These are phyloP conservation scores for Cochliopodium minus DNA, from an alignment of 208 protist species.

Conservation along the genomic window DNA sequence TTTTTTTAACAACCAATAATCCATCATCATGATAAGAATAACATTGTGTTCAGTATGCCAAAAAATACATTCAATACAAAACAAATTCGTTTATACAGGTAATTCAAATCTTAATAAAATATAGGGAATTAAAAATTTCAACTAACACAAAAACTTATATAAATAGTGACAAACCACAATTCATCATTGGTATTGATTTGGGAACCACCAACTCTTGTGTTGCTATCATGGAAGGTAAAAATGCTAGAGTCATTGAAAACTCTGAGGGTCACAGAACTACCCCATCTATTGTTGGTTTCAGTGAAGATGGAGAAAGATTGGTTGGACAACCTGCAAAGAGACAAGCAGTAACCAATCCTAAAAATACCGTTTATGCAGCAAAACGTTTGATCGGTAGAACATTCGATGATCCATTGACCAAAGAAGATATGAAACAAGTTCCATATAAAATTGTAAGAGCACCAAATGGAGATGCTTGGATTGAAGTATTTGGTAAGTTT, in stretches of 20 bases:
- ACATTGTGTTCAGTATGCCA: no score
- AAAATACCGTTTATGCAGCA: slow-evolving; percentile 64
- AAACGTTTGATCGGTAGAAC: slow-evolving; percentile 67
- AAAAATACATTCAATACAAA: no score
- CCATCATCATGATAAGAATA: no score
- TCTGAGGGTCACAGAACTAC: slow-evolving; percentile 67
- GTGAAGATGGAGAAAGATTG: slow-evolving; percentile 62
- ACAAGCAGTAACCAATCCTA: slow-evolving; percentile 64
- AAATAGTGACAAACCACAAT: no score
- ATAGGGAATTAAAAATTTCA: no score
- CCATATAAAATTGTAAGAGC: slow-evolving; percentile 85
- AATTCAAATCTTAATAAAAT: no score
- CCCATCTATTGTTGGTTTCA: slow-evolving; percentile 84
- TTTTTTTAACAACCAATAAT: no score
- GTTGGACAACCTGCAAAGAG: slow-evolving; percentile 66
- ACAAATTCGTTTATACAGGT: no score
- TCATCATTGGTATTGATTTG: slow-evolving; percentile 58
- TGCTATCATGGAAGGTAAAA: slow-evolving; percentile 36
- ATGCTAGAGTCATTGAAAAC: slow-evolving; percentile 57
- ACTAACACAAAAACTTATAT: no score
- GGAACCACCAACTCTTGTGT: slow-evolving; percentile 62
- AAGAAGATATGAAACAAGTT: slow-evolving; percentile 21
- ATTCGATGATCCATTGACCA: slow-evolving; percentile 16
- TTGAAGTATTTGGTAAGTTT: slow-evolving; percentile 38
- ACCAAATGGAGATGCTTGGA: slow-evolving; percentile 79